Conservation (phyloP, 192 early-diverging fungal species). For the Coemansia sp. region DNA sequence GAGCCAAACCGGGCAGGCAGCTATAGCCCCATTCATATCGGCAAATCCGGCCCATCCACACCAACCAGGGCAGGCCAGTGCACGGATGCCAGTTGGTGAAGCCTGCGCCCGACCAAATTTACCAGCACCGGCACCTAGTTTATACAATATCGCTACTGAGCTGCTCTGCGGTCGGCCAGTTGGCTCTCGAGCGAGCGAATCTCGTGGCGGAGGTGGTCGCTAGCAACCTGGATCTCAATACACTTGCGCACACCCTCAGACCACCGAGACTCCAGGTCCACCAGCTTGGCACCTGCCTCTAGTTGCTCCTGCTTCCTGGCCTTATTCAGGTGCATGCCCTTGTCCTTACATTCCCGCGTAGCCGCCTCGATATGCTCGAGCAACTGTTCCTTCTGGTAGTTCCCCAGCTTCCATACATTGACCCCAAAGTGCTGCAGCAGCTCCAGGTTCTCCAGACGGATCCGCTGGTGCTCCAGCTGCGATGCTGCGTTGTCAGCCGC, state of each 20-base stretch:
- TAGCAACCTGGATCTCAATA: slow-evolving; percentile 44
- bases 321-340: slow-evolving; percentile 29
- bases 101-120: slow-evolving; percentile 1
- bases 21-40: no score
- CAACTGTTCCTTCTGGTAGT: slow-evolving; percentile 37
- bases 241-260: slow-evolving; percentile 29
- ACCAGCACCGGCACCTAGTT: no score
- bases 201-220: slow-evolving; percentile 11
- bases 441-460: slow-evolving; percentile 37
- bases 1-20: no score
- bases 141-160: no score
- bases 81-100: slow-evolving; percentile 16
- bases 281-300: slow-evolving; percentile 27
- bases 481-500: slow-evolving; percentile 39
- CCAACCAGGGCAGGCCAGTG: slow-evolving; percentile 20
- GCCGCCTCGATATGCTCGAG: slow-evolving; percentile 17
- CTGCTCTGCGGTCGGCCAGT: neutral
- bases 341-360: slow-evolving; percentile 5
- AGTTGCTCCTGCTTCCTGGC: slow-evolving; percentile 36
- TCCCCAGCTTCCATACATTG: slow-evolving; percentile 41
- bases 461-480: slow-evolving; percentile 44
- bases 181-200: slow-evolving; percentile 11
- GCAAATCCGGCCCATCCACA: no score
- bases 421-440: slow-evolving; percentile 44
- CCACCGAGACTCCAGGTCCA: slow-evolving; percentile 27